Evolutionary conservation across 2,329 filamentous ascomycete genomes (phyloP).

Genomic region (Shiraia bambusicola): DNA sequence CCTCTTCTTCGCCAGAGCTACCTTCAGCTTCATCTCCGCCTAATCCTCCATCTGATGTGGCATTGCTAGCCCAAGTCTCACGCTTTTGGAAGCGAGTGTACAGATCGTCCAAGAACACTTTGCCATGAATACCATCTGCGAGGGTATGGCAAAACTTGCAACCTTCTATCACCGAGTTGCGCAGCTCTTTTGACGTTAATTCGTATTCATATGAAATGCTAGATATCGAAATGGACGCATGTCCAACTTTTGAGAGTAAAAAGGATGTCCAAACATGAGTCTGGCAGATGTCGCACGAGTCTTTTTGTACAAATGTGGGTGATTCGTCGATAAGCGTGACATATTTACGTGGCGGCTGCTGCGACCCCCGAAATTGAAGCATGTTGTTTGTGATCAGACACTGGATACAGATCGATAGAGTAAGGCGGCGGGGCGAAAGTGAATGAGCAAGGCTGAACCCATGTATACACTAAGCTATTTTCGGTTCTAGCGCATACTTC

Average conservation of each 20-base stretch:
- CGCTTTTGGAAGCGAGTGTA: slow-evolving; percentile 2
- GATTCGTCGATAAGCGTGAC: not conserved
- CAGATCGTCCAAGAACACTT: slow-evolving; percentile 6
- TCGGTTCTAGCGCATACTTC: too few relatives aligned
- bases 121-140: slow-evolving; percentile 9
- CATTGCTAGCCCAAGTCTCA: slow-evolving; percentile 1
- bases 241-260: not conserved
- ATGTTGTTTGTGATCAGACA: slow-evolving; percentile 2
- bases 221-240: not conserved
- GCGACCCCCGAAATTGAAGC: slow-evolving; percentile 6
- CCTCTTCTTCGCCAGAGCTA: not conserved
- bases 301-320: not conserved
- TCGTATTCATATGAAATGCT: not conserved
- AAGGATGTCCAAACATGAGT: not conserved
- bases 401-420: too few relatives aligned
- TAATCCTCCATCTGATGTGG: not conserved
- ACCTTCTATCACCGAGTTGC: slow-evolving; percentile 5
- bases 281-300: not conserved
- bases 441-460: too few relatives aligned
- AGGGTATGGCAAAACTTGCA: slow-evolving; percentile 8
- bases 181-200: slow-evolving; percentile 4
- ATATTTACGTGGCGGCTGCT: slow-evolving; percentile 8
- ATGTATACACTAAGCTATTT: too few relatives aligned
- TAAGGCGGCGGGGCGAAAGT: too few relatives aligned
- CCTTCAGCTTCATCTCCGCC: not conserved